Conservation (phyloP, 169 alveolate genomes). For the Plasmodium cynomolgi region DNA sequence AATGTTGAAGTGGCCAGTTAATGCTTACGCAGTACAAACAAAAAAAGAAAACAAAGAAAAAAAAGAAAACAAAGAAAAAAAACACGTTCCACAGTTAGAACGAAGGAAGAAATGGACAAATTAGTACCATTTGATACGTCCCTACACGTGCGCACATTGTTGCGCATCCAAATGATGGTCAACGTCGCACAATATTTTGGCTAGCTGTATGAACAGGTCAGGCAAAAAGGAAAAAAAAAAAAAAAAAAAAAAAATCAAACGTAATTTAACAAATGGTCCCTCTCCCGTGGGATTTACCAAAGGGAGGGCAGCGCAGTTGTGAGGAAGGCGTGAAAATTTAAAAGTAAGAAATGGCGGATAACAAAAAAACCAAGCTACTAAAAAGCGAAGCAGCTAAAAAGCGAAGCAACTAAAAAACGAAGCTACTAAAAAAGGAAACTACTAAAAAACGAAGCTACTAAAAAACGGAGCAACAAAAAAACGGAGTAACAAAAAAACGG, state of each 20-base stretch:
- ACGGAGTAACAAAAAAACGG: neutral
- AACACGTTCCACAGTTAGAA: neutral
- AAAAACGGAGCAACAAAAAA: neutral
- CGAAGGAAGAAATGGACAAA: neutral
- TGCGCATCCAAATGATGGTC: neutral
- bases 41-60: neutral
- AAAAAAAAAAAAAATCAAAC: neutral
- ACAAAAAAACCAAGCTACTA: neutral
- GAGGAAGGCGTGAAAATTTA: neutral
- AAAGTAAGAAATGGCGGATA: neutral
- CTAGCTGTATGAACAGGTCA: neutral
- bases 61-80: neutral
- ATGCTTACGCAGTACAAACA: conserved; percentile 2
- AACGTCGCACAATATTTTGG: conserved; percentile 12
- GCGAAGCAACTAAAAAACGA: too few relatives aligned
- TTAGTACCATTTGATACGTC: conserved; percentile 27
- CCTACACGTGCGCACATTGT: neutral
- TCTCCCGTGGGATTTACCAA: neutral
- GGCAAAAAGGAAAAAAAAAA: neutral
- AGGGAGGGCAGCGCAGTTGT: neutral
- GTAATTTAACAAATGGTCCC: neutral
- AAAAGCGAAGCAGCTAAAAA: neutral
- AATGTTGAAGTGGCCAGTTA: conserved; percentile 1
- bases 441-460: neutral
- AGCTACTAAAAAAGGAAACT: neutral